Evolutionary conservation across 2,329 filamentous ascomycete genomes (phyloP), one percentile per base, ranked within the genome.

Genomic region (Aspergillus uvarum): DNA sequence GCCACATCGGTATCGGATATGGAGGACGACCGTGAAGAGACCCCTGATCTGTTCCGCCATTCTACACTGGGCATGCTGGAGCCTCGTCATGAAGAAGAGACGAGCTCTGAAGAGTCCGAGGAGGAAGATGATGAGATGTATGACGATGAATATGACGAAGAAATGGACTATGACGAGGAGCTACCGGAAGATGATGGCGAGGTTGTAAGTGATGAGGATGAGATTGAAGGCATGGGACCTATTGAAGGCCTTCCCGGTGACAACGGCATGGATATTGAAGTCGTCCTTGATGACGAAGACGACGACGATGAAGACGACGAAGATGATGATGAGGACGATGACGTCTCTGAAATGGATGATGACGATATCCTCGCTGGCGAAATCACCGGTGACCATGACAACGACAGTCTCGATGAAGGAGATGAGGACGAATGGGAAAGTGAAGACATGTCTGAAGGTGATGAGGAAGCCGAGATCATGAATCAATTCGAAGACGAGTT

Each of bases 41-140:
- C 96, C 5, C 95, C 96, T 31, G 95, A 99, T 77, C 83, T 99
- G 21, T 98, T 97, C 80, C 90, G 96, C 56, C 96, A 98, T 75
- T 98, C 95, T 2, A 92, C 96, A 1, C 82, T 99, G 22, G 94
- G 95, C 53, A 96, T 98, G 87, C 88, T 97, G 56, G 95, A 98
- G 74, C 89, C 90, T 65, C 86, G 88, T 53, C 86, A 89, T 59
- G 89, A 92, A 61, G 89, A 91, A 62, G 91, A 94, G 64, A 92
- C 91, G 53, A 92, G 90, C 35, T 90, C 91, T 32, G 88, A 87
- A 63, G 81, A 80, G 50, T 81, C 82, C 14, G 84, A 83, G 16
- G 89, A 88, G 60, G 92, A 92, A 51, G 90, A 93, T 58, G 91
- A 94, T 67, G 92, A 95, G 68, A 95, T 96, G 90, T 96, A 96